A percentile compares a stretch with the other conserved stretches of the same genome.
Evolutionary conservation across 2,329 filamentous ascomycete genomes (phyloP).

Genomic region (Metarhizium rileyi): DNA sequence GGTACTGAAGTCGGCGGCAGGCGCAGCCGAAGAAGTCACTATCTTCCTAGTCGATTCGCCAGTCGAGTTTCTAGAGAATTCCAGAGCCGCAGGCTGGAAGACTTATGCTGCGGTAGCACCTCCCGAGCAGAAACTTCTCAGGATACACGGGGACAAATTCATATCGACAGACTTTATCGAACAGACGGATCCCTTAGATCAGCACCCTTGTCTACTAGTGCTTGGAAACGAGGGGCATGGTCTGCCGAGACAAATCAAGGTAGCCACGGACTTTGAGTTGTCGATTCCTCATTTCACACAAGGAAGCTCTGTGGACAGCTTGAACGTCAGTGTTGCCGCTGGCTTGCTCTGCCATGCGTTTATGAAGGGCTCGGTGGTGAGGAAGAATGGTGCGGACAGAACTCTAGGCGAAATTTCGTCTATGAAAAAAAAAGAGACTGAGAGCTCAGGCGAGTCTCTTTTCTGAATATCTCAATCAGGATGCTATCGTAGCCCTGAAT

Average conservation of each 20-base stretch:
- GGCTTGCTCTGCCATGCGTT: slow-evolving; percentile 67
- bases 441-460: background rate
- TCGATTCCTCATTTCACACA: slow-evolving; percentile 51
- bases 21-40: slow-evolving; percentile 71
- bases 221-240: slow-evolving; percentile 76
- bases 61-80: slow-evolving; percentile 58
- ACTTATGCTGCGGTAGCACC: slow-evolving; percentile 66
- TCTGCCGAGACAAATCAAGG: slow-evolving; percentile 52
- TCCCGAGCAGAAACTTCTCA: slow-evolving; percentile 23
- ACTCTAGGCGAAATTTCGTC: too few relatives aligned
- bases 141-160: slow-evolving; percentile 30
- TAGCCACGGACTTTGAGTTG: slow-evolving; percentile 54
- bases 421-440: background rate
- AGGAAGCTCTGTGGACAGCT: slow-evolving; percentile 62
- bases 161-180: slow-evolving; percentile 42
- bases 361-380: slow-evolving; percentile 29
- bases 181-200: slow-evolving; percentile 39
- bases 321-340: slow-evolving; percentile 88
- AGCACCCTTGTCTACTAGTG: slow-evolving; percentile 65
- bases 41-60: slow-evolving; percentile 63
- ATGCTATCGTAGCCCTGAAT: too few relatives aligned
- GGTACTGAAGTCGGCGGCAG: slow-evolving; percentile 78
- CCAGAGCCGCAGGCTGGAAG: slow-evolving; percentile 65
- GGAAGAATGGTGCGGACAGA: background rate
- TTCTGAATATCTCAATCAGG: too few relatives aligned